Percentiles rank a stretch among this genome's conserved stretches.
phyloP scores from a whole-genome alignment of 768 basidiomycete genomes.

The Leccinellum albellum region DNA sequence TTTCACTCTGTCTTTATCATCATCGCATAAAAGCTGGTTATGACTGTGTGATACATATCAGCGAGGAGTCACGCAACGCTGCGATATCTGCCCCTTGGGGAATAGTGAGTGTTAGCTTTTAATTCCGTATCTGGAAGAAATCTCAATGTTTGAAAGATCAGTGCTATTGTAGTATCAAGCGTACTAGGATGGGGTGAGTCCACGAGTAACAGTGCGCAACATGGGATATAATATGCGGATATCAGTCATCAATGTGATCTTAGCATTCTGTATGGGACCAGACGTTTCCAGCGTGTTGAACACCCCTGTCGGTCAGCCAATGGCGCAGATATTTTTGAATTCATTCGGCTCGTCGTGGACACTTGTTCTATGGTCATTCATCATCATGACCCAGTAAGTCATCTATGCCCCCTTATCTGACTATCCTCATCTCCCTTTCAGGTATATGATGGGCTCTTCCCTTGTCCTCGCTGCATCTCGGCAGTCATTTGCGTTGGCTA shows the following conservation, averaged over 20 bases:
- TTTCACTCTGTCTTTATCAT: conserved; percentile 25
- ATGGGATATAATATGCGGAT: conserved; percentile 13
- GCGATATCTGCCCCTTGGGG: conserved; percentile 53
- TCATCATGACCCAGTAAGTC: conserved; percentile 31
- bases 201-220: not conserved
- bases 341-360: conserved; percentile 40
- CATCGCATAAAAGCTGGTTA: conserved; percentile 32
- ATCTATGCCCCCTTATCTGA: no score
- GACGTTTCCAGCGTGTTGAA: conserved; percentile 38
- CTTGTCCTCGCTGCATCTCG: no score
- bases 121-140: not conserved
- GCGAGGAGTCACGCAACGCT: conserved; percentile 53
- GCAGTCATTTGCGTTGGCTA: no score
- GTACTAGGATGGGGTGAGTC: conserved; percentile 42
- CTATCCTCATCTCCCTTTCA: no score
- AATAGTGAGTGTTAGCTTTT: conserved; percentile 37
- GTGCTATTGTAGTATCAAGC: conserved; percentile 41
- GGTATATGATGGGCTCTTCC: no score
- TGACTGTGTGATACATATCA: conserved; percentile 42
- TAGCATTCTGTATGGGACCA: conserved; percentile 56
- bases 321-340: conserved; percentile 35
- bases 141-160: conserved; percentile 11
- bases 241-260: conserved; percentile 45
- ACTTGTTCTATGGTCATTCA: conserved; percentile 49
- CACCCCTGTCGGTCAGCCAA: conserved; percentile 34